Evolutionary conservation across 306 rosid species (phyloP).

Genomic region (Prosopis cineraria): DNA sequence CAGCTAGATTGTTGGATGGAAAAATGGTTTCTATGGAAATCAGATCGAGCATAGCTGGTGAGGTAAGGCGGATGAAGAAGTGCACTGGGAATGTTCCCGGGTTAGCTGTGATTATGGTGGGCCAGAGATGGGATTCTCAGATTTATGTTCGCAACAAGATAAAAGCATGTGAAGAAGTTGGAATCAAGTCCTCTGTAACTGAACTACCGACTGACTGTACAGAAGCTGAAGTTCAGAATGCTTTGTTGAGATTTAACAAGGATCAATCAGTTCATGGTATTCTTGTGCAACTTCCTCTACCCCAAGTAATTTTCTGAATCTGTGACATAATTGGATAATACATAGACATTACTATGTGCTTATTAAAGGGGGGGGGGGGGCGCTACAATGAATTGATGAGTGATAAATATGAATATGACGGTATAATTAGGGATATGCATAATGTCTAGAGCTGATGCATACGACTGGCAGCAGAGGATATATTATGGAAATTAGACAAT

Average conservation of each 20-base stretch:
- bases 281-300: slow-evolving; percentile 97
- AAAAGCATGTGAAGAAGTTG: slow-evolving; percentile 84
- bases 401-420: neutral
- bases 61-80: slow-evolving; percentile 80
- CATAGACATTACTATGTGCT: slow-evolving; percentile 23
- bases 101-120: slow-evolving; percentile 84
- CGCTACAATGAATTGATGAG: neutral
- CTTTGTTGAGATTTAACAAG: slow-evolving; percentile 57
- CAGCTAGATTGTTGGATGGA: slow-evolving; percentile 69
- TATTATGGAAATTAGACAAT: neutral
- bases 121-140: slow-evolving; percentile 83
- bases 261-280: slow-evolving; percentile 91
- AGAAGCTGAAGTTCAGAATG: slow-evolving; percentile 61
- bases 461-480: neutral
- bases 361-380: neutral
- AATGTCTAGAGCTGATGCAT: neutral
- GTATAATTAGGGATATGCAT: neutral
- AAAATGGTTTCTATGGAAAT: slow-evolving; percentile 67
- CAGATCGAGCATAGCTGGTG: slow-evolving; percentile 59
- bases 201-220: slow-evolving; percentile 64
- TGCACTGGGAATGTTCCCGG: slow-evolving; percentile 76
- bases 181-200: slow-evolving; percentile 63
- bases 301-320: slow-evolving; percentile 77
- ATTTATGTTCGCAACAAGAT: slow-evolving; percentile 84
- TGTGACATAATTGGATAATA: slow-evolving; percentile 14